Conservation (phyloP, 2,329 filamentous ascomycete species). For the Aspergillus bombycis region DNA sequence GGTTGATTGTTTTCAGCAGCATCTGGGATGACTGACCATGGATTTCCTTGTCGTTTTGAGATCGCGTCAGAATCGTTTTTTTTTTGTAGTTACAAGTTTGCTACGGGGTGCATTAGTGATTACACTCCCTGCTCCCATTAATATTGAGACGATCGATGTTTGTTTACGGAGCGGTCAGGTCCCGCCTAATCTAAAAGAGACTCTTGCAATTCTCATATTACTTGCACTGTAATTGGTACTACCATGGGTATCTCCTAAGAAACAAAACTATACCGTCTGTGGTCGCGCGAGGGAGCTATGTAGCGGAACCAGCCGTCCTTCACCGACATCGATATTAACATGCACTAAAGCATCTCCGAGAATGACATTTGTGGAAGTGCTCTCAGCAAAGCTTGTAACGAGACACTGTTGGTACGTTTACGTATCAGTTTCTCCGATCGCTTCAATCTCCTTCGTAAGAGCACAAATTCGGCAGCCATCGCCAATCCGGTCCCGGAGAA, state of each 20-base stretch:
- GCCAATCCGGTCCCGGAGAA: slow-evolving; percentile 71
- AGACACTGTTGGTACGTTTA: not conserved
- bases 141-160: slow-evolving; percentile 10
- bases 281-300: slow-evolving; percentile 10
- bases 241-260: slow-evolving; percentile 32
- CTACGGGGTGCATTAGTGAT: slow-evolving; percentile 9
- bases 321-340: not conserved
- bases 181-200: slow-evolving; percentile 11
- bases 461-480: slow-evolving; percentile 46
- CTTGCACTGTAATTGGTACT: slow-evolving; percentile 18
- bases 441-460: slow-evolving; percentile 38
- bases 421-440: slow-evolving; percentile 27
- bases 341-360: not conserved
- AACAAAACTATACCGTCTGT: slow-evolving; percentile 21
- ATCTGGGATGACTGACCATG: slow-evolving; percentile 12
- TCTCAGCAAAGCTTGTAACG: not conserved
- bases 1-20: slow-evolving; percentile 1
- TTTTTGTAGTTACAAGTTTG: slow-evolving; percentile 9
- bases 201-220: not conserved
- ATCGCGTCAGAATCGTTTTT: slow-evolving; percentile 2
- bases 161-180: slow-evolving; percentile 8
- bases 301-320: slow-evolving; percentile 10
- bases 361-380: not conserved
- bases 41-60: slow-evolving; percentile 3
- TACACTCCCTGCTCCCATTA: slow-evolving; percentile 10